Evolutionary conservation across 345 rosid genomes (phyloP), one percentile per base, ranked within the genome.

Genomic region (Gossypium bickii): DNA sequence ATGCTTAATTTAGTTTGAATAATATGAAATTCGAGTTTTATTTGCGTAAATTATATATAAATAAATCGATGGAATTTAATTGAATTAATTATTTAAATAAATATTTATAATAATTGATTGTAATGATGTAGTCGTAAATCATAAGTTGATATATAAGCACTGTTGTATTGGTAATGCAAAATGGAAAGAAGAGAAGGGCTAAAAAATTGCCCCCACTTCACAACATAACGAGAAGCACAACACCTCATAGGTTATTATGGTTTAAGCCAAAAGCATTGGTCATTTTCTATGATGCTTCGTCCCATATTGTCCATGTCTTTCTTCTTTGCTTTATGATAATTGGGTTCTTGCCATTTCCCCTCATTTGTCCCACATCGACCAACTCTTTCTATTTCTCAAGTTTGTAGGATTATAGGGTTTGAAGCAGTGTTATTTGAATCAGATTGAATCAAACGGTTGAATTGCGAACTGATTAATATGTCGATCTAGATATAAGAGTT

Each of bases 221-320:
- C 53, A 67, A 27, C 59, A 51, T 17, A 61, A 71, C 52, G 29
- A 12, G 55, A 20, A n/a, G 57, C 27, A 75, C 0, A 20, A 27
- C 17, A 47, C 22, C 48, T 56, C 62, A 24, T 48, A 51, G 41
- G 57, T 53, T 53, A 55, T 55, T 67, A 69, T 59, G 57, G 1
- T 17, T 53, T 29, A 29, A 34, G 38, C 25, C 51, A 64, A 70
- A 51, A 59, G 73, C 65, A 52, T 67, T 1, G 1, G 13, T 66
- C 41, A 58, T 48, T 76, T 77, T 82, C 64, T 69, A 45, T 74
- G 77, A 73, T 78, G 81, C 77, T 80, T 71, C 70, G 75, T 72
- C 89, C 83, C 81, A 12, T 22, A n/a, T 63, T 43, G 66, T 63
- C 55, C 66, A 10, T 59, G 47, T 64, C 49, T 27, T 9, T 41